These are phyloP conservation scores for Fusarium sp. DNA, from an alignment of 2,329 filamentous ascomycete species.

Conservation along the genomic window DNA sequence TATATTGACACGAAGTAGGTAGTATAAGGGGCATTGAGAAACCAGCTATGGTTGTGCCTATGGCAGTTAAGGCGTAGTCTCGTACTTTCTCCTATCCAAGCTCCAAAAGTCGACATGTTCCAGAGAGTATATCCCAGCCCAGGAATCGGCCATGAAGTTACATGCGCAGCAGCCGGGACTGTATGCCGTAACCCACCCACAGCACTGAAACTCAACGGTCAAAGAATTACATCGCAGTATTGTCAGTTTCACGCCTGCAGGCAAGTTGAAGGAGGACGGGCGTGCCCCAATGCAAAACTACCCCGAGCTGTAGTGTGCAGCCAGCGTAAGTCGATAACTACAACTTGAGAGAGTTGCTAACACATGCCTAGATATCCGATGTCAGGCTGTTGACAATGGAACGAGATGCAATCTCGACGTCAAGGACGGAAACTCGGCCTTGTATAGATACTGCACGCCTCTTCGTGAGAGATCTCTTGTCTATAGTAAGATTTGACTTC, in stretches of 20 bases:
- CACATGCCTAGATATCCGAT: constrained; percentile 29
- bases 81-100: not conserved
- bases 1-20: not conserved
- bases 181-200: constrained; percentile 35
- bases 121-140: not conserved
- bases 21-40: not conserved
- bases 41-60: not conserved
- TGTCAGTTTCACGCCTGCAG: constrained; percentile 45
- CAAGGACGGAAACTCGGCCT: constrained; percentile 30
- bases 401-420: constrained; percentile 37
- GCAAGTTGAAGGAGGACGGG: constrained; percentile 37
- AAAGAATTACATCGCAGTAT: constrained; percentile 32
- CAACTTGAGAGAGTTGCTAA: constrained; percentile 13
- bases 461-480: constrained; percentile 33
- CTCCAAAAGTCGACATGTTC: constrained; percentile 9
- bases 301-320: constrained; percentile 39
- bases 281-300: constrained; percentile 38
- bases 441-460: constrained; percentile 41
- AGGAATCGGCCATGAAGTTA: constrained; percentile 1
- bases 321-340: constrained; percentile 38
- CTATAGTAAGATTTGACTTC: no score
- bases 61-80: not conserved
- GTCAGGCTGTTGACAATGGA: constrained; percentile 41
- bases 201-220: constrained; percentile 27
- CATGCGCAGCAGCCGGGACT: constrained; percentile 41